These are phyloP conservation scores for Boechera divaricarpa DNA, from an alignment of 345 rosid species.

Conservation along the genomic window DNA sequence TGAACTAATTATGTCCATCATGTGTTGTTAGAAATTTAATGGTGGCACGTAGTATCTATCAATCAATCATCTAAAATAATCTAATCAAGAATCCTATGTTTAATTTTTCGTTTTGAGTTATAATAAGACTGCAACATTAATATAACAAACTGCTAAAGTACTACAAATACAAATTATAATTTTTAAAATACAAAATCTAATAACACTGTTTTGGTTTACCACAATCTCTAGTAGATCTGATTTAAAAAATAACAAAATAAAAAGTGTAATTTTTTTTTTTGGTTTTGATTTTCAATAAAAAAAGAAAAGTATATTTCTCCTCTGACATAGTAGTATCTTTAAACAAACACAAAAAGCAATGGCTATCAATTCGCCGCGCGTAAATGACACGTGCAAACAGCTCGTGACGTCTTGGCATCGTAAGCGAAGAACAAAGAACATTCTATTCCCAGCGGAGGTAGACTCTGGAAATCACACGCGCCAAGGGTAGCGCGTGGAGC, in stretches of 20 bases:
- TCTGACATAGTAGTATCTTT: neutral
- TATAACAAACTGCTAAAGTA: neutral
- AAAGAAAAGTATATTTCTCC: neutral
- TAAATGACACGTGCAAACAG: conserved; percentile 29
- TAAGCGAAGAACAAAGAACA: conserved; percentile 37
- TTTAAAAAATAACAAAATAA: neutral
- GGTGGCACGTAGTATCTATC: conserved; percentile 38
- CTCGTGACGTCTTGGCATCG: conserved; percentile 34
- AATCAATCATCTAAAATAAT: conserved; percentile 12
- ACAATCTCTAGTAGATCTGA: neutral
- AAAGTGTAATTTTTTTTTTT: neutral
- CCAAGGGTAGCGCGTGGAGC: neutral
- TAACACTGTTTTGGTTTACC: neutral
- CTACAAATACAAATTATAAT: neutral
- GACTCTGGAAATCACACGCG: conserved; percentile 25
- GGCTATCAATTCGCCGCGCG: conserved; percentile 37
- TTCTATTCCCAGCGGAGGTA: conserved; percentile 40
- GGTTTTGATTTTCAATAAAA: too few relatives aligned
- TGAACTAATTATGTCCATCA: conserved; percentile 29
- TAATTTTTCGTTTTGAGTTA: neutral
- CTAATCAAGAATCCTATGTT: conserved; percentile 30
- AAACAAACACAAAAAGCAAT: neutral
- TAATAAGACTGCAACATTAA: neutral
- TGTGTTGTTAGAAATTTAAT: conserved; percentile 26
- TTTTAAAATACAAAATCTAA: neutral